Conservation (phyloP, 495 filamentous ascomycete species). For the Penicillium coprophilum region DNA sequence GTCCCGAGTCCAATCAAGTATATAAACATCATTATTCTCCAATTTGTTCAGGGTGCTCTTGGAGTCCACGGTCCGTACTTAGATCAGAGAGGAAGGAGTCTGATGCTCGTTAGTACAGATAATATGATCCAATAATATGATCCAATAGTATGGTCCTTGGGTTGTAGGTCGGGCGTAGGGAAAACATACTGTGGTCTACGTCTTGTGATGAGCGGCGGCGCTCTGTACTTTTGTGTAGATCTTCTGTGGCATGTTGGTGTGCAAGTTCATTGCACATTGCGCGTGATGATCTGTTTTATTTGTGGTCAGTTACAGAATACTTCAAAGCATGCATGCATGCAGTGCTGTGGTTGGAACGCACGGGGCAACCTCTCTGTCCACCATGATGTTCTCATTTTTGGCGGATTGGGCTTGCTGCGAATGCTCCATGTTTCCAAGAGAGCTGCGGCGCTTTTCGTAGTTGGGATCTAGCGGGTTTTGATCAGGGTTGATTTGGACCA, state of each 20-base stretch:
- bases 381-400: conserved; percentile 17
- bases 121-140: background rate
- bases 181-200: conserved; percentile 12
- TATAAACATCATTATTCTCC: background rate
- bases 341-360: conserved; percentile 8
- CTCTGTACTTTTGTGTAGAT: conserved; percentile 25
- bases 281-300: conserved; percentile 20
- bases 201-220: conserved; percentile 19
- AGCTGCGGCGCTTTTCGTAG: conserved; percentile 16
- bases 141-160: too few relatives aligned
- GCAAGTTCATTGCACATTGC: conserved; percentile 27
- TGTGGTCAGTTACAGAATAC: background rate
- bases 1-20: background rate
- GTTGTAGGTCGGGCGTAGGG: background rate
- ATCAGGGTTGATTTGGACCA: conserved; percentile 21
- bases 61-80: conserved; percentile 8
- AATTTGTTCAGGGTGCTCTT: conserved; percentile 5
- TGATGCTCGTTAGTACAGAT: background rate
- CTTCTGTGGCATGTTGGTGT: conserved; percentile 30
- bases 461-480: conserved; percentile 25
- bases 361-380: conserved; percentile 27
- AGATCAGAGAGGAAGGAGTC: background rate
- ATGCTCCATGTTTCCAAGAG: conserved; percentile 9
- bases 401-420: background rate
- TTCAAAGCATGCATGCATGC: background rate